Evolutionary conservation across 371 early-diverging fungal genomes (phyloP).

Genomic region (Phascolomyces articulosus): DNA sequence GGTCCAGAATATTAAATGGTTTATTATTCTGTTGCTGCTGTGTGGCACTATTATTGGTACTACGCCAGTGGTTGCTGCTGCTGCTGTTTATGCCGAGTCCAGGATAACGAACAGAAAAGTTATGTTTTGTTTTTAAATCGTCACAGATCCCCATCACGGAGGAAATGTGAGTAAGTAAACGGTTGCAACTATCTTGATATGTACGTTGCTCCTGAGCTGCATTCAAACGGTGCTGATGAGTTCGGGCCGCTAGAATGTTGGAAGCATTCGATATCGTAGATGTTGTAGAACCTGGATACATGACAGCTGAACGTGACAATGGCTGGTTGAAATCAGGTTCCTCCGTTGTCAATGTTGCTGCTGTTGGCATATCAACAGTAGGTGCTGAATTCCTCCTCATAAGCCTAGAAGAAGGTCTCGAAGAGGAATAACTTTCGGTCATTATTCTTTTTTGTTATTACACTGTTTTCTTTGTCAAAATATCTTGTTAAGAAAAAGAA

Average conservation of each 20-base stretch:
- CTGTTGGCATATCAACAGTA: background rate
- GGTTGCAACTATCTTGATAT: slow-evolving; percentile 72
- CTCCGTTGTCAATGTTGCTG: background rate
- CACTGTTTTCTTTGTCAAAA: background rate
- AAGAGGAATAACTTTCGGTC: slow-evolving; percentile 2
- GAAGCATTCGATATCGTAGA: background rate
- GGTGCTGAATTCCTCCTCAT: slow-evolving; percentile 11
- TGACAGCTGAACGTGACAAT: slow-evolving; percentile 2
- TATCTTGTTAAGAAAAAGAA: background rate
- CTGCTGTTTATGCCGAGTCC: background rate
- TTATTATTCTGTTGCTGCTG: slow-evolving; percentile 11
- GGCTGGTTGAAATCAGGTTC: background rate
- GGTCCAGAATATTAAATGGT: slow-evolving; percentile 54
- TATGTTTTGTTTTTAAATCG: slow-evolving; percentile 47
- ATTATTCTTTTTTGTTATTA: background rate
- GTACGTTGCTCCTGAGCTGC: slow-evolving; percentile 63
- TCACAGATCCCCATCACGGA: slow-evolving; percentile 60
- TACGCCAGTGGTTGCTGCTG: slow-evolving; percentile 12
- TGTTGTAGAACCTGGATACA: background rate
- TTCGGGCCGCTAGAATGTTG: slow-evolving; percentile 20
- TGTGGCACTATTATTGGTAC: slow-evolving; percentile 1
- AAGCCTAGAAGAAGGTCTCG: slow-evolving; percentile 3
- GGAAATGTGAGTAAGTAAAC: slow-evolving; percentile 60
- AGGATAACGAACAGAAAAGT: slow-evolving; percentile 22
- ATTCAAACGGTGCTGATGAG: slow-evolving; percentile 45